Conservation (phyloP, 805 yeast species). For the Scheffersomyces lignosus region DNA sequence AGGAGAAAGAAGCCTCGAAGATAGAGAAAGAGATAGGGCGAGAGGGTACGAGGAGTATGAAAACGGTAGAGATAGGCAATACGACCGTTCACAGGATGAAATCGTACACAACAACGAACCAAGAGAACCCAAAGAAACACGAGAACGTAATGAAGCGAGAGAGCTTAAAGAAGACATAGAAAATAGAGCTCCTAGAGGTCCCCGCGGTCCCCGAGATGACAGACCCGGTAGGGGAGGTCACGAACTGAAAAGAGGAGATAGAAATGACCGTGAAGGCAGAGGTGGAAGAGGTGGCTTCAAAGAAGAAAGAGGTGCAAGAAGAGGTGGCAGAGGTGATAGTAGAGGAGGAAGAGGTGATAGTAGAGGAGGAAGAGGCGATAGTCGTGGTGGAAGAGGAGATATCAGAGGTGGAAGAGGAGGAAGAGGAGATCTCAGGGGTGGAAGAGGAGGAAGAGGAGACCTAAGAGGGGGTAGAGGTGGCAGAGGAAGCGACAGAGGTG, state of each 20-base stretch:
- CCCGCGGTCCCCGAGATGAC: too few relatives aligned
- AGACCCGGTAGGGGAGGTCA: too few relatives aligned
- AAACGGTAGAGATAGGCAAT: not conserved
- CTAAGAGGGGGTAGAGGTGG: constrained; percentile 1
- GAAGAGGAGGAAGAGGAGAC: not conserved
- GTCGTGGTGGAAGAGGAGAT: constrained; percentile 7
- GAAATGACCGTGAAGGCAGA: too few relatives aligned
- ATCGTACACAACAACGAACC: constrained; percentile 1
- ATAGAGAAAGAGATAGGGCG: constrained; percentile 1
- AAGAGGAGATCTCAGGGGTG: constrained; percentile 6
- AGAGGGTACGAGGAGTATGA: not conserved
- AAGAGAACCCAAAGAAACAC: constrained; percentile 9
- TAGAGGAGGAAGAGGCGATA: constrained; percentile 2
- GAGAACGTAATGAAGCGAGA: too few relatives aligned
- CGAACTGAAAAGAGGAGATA: too few relatives aligned
- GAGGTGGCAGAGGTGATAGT: too few relatives aligned
- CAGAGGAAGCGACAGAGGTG: constrained; percentile 8
- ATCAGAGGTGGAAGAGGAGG: constrained; percentile 1
- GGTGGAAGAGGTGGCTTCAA: too few relatives aligned
- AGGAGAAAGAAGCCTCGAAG: not conserved
- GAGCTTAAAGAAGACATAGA: too few relatives aligned
- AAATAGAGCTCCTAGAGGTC: too few relatives aligned
- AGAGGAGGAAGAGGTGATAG: not conserved
- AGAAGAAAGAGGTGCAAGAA: too few relatives aligned
- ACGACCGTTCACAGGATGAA: not conserved